A percentile compares a stretch with the other conserved stretches of the same genome.
Conservation (phyloP, 169 alveolate genomes). For the Blepharisma undulans region DNA sequence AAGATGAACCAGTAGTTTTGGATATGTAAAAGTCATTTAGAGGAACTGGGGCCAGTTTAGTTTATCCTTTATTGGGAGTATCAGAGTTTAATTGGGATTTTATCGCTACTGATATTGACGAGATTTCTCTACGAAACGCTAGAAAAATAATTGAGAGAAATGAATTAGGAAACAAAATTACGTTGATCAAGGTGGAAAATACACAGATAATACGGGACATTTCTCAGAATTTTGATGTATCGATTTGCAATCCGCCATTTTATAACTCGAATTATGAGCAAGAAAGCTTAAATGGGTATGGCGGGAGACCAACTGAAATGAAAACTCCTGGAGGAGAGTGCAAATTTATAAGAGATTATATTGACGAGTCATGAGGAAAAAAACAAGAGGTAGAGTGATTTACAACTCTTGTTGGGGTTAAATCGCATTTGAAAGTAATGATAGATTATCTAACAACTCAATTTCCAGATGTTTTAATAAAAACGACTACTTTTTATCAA, state of each 20-base stretch:
- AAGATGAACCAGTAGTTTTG: not conserved
- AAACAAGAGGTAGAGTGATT: not conserved
- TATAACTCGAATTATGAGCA: not conserved
- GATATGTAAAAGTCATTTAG: slow-evolving; percentile 44
- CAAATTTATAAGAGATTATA: not conserved
- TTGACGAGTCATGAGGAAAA: not conserved
- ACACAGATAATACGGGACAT: not conserved
- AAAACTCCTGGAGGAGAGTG: slow-evolving; percentile 5
- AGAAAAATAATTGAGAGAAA: slow-evolving; percentile 47
- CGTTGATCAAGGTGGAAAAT: not conserved
- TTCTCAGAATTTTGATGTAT: not conserved
- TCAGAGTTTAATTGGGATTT: slow-evolving; percentile 53
- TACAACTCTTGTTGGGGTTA: slow-evolving; percentile 1
- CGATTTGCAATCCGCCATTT: slow-evolving; percentile 21
- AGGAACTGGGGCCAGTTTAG: slow-evolving; percentile 67
- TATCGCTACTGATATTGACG: slow-evolving; percentile 55
- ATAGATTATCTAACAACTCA: not conserved
- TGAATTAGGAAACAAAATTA: slow-evolving; percentile 40
- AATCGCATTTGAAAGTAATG: not conserved
- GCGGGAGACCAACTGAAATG: not conserved
- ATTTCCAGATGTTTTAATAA: not conserved
- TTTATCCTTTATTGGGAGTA: slow-evolving; percentile 59
- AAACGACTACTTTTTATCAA: not conserved
- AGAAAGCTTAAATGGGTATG: not conserved
- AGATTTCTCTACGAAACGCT: slow-evolving; percentile 48